Percentiles rank a stretch among this genome's conserved stretches.
These are phyloP conservation scores for Pseudonitzschia pungens DNA, from an alignment of 108 stramenopile species.

Conservation along the genomic window DNA sequence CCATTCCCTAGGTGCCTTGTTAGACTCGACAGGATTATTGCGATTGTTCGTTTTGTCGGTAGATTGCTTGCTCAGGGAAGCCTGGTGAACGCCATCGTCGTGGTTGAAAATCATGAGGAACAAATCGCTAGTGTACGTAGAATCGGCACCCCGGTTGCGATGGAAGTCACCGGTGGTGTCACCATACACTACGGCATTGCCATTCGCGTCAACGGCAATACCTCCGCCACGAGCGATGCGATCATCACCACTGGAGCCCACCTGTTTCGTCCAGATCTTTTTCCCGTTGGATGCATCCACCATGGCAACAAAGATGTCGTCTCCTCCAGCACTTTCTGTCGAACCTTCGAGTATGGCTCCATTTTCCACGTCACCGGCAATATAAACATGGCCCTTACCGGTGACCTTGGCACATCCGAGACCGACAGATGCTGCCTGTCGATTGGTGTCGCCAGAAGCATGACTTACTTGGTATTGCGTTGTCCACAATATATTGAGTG, in stretches of 20 bases:
- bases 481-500: constrained; percentile 32
- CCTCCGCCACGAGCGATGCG: constrained; percentile 43
- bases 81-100: constrained; percentile 12
- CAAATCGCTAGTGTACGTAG: constrained; percentile 15
- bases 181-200: constrained; percentile 51
- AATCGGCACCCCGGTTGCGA: constrained; percentile 25
- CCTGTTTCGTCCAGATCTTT: constrained; percentile 39
- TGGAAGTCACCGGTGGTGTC: constrained; percentile 48
- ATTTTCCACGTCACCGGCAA: constrained; percentile 41
- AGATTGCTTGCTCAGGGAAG: constrained; percentile 7
- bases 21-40: neutral
- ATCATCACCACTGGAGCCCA: constrained; percentile 49
- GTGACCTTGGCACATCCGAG: constrained; percentile 27
- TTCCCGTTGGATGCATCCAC: constrained; percentile 31
- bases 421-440: constrained; percentile 16
- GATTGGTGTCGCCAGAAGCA: constrained; percentile 18
- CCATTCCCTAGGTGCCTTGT: neutral
- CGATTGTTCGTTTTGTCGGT: neutral
- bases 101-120: constrained; percentile 34
- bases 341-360: constrained; percentile 19
- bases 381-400: constrained; percentile 16
- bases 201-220: constrained; percentile 30
- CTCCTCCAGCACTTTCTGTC: constrained; percentile 33
- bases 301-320: constrained; percentile 50
- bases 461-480: constrained; percentile 28